Conservation (phyloP, 2,329 filamentous ascomycete genomes). For the Sclerotiophoma versabilis region DNA sequence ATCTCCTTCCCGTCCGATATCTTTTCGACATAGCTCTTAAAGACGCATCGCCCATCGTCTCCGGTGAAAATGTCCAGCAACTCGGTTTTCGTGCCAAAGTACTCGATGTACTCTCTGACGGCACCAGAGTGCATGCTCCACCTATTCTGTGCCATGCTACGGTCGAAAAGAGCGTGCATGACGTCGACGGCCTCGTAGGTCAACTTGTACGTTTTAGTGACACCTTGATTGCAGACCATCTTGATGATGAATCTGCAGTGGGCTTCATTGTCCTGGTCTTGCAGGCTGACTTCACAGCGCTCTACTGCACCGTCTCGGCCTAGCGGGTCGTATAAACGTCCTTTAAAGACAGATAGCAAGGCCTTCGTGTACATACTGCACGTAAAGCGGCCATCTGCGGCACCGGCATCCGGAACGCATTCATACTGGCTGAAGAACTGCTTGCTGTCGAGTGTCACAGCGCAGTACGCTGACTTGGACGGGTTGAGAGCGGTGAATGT, state of each 20-base stretch:
- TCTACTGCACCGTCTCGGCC: slow-evolving; percentile 76
- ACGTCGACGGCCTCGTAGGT: slow-evolving; percentile 78
- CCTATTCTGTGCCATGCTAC: slow-evolving; percentile 68
- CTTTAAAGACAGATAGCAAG: slow-evolving; percentile 77
- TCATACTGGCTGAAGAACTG: slow-evolving; percentile 77
- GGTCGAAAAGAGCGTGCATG: slow-evolving; percentile 78
- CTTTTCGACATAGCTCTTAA: slow-evolving; percentile 84
- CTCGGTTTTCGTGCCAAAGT: slow-evolving; percentile 81
- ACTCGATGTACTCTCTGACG: slow-evolving; percentile 77
- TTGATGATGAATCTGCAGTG: slow-evolving; percentile 78
- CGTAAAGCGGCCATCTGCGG: slow-evolving; percentile 65
- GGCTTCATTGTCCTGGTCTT: slow-evolving; percentile 71
- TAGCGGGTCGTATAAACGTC: slow-evolving; percentile 67
- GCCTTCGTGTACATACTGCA: slow-evolving; percentile 76
- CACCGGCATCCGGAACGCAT: slow-evolving; percentile 57
- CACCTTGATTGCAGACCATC: slow-evolving; percentile 76
- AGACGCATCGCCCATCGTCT: slow-evolving; percentile 72
- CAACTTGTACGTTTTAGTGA: slow-evolving; percentile 78
- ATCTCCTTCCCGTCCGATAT: slow-evolving; percentile 75
- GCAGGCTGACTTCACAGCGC: slow-evolving; percentile 74
- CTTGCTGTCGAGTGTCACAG: slow-evolving; percentile 70
- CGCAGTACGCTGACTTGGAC: slow-evolving; percentile 82
- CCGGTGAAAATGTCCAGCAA: slow-evolving; percentile 77
- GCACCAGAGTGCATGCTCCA: slow-evolving; percentile 77
- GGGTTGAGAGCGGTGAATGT: slow-evolving; percentile 77